These are phyloP conservation scores for Phaseolus coccineus DNA, from an alignment of 331 rosid species.

Conservation along the genomic window DNA sequence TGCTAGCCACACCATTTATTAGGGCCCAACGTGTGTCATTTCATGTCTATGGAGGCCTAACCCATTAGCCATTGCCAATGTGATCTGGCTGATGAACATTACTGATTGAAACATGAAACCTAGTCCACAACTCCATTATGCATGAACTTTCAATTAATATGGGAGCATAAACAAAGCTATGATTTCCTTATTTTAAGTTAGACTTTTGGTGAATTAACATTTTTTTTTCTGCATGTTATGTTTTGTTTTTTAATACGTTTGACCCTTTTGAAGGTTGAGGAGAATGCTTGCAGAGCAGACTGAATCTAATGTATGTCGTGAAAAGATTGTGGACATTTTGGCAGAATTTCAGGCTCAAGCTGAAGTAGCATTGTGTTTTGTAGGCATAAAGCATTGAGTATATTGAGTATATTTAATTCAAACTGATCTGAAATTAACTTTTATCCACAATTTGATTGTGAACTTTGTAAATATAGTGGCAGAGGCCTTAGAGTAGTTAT, in stretches of 20 bases:
- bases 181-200: background rate
- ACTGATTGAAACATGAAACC: background rate
- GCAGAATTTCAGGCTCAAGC: slow-evolving; percentile 94
- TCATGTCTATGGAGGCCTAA: background rate
- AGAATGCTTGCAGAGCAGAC: slow-evolving; percentile 69
- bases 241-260: background rate
- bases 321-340: slow-evolving; percentile 73
- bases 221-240: background rate
- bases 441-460: slow-evolving; percentile 34
- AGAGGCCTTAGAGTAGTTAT: background rate
- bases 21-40: background rate
- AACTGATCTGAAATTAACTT: slow-evolving; percentile 1
- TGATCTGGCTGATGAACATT: background rate
- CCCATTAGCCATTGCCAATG: background rate
- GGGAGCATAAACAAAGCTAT: background rate
- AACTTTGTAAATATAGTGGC: slow-evolving; percentile 25
- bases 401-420: background rate
- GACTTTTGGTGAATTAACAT: background rate
- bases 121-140: background rate
- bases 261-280: slow-evolving; percentile 67
- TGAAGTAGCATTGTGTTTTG: slow-evolving; percentile 93
- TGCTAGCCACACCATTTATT: background rate
- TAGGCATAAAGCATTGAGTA: slow-evolving; percentile 78
- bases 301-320: slow-evolving; percentile 65
- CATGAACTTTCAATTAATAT: background rate